These are phyloP conservation scores for Populus deltoides DNA, from an alignment of 345 rosid genomes.

Conservation along the genomic window DNA sequence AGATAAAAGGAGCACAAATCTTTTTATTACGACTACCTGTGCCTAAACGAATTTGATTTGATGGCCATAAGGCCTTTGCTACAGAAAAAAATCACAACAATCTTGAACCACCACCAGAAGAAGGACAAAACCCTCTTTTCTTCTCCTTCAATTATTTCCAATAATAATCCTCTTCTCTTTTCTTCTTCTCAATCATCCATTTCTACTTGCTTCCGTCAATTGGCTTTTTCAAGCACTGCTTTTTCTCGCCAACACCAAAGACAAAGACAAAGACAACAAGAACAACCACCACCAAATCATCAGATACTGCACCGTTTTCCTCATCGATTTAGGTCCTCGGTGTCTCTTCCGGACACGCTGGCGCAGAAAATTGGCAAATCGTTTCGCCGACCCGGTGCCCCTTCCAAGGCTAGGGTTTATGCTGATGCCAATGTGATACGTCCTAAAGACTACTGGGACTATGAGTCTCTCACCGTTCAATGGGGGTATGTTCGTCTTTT, in stretches of 20 bases:
- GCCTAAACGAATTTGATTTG: conserved; percentile 13
- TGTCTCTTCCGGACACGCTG: conserved; percentile 55
- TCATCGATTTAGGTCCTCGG: conserved; percentile 26
- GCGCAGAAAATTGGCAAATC: conserved; percentile 98
- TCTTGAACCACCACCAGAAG: conserved; percentile 26
- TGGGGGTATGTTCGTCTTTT: conserved; percentile 66
- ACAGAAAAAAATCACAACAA: conserved; percentile 34
- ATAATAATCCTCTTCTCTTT: conserved; percentile 5
- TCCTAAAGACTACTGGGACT: conserved; percentile 94
- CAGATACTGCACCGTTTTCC: conserved; percentile 4
- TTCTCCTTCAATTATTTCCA: conserved; percentile 1
- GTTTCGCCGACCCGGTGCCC: conserved; percentile 84
- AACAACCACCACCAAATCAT: conserved; percentile 20
- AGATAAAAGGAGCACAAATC: too few species aligned
- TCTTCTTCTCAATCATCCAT: conserved; percentile 5
- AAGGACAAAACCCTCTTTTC: conserved; percentile 13
- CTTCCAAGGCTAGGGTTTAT: conserved; percentile 96
- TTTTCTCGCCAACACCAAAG: not conserved
- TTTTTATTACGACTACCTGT: not conserved
- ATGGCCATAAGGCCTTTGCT: conserved; percentile 78
- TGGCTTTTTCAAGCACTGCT: conserved; percentile 8
- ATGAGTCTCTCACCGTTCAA: conserved; percentile 72
- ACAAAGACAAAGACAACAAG: not conserved
- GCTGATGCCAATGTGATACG: conserved; percentile 77
- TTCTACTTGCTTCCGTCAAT: conserved; percentile 13